Conservation (phyloP, 1,284 basidiomycete species). For the Malassezia sympodialis region DNA sequence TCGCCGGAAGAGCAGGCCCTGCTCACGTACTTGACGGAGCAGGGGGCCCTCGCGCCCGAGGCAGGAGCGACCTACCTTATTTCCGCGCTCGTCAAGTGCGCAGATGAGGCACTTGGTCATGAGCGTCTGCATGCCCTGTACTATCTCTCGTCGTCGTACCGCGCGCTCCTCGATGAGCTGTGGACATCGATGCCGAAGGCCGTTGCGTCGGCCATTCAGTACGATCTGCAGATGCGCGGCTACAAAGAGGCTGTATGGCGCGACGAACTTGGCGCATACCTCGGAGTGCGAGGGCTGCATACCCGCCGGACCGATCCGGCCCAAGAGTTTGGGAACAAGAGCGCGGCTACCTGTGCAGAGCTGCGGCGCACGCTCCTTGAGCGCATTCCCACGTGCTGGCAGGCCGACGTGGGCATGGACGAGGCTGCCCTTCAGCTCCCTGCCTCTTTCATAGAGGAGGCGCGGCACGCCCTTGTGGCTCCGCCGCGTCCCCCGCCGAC, state of each 20-base stretch:
- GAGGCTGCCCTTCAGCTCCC: neutral
- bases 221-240: constrained; percentile 32
- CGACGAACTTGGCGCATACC: constrained; percentile 43
- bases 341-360: constrained; percentile 22
- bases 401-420: constrained; percentile 11
- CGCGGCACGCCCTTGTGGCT: neutral
- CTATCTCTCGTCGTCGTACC: constrained; percentile 31
- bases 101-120: constrained; percentile 30
- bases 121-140: constrained; percentile 41
- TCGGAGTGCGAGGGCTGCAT: constrained; percentile 22
- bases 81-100: constrained; percentile 25
- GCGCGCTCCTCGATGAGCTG: constrained; percentile 16
- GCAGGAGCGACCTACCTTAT: constrained; percentile 27
- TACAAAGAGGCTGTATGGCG: constrained; percentile 30
- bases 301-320: constrained; percentile 16
- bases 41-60: constrained; percentile 15
- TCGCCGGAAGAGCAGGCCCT: constrained; percentile 27
- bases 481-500: neutral
- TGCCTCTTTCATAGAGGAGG: neutral
- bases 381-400: constrained; percentile 20
- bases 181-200: constrained; percentile 22
- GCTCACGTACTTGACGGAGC: constrained; percentile 21
- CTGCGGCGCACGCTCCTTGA: constrained; percentile 18
- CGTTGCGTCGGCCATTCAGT: constrained; percentile 26
- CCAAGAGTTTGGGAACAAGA: constrained; percentile 33